Evolutionary conservation across 2,329 filamentous ascomycete species (phyloP), one percentile per base, ranked within the genome.

Genomic region (Colletotrichum sp.): DNA sequence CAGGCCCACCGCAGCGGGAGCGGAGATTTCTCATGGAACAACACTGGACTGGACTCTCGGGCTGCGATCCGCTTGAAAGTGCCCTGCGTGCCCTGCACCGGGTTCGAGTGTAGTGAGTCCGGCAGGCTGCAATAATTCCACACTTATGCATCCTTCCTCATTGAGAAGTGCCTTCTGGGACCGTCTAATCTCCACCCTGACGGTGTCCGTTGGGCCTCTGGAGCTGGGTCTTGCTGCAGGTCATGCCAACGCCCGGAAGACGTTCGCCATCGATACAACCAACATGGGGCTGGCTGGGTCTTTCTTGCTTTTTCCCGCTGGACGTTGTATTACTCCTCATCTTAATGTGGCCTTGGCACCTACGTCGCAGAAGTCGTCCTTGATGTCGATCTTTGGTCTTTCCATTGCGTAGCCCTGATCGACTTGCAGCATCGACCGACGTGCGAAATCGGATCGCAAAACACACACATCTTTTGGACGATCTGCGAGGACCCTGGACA

Each of bases 1-100:
- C 28, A 76, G 64, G 64, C 44, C 73, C 71, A 57, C 73, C 26
- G 44, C 74, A 74, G 49, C 32, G 70, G 74, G 65, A 76, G 34
- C 64, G 65, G 74, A 62, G 70, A 69, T 72, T 69, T 76, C 55
- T 39, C n/a, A 68, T 28, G 26, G 15, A 16, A 49, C 55, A 67
- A 62, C 21, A 59, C 55, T 30, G 18, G 26, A 21, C 52, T 62
- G 16, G 59, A 64, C 63, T 34, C 49, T 76, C 59, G 57, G 63
- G 32, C 57, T 62, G 64, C 15, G 44, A 68, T 74, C 65, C 59
- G 65, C 34, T 69, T 59, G 59, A 52, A 16, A 62, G 16, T 18
- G 36, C 63, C 57, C n/a, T 63, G 68, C 62, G 32, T 59, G 55
- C 44, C 24, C 24, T 26, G 32, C 59, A 39, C 34, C 64, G 59